A percentile compares a stretch with the other conserved stretches of the same genome.
Evolutionary conservation across 1,284 basidiomycete species (phyloP).

Genomic region (Marasmius fiardii): DNA sequence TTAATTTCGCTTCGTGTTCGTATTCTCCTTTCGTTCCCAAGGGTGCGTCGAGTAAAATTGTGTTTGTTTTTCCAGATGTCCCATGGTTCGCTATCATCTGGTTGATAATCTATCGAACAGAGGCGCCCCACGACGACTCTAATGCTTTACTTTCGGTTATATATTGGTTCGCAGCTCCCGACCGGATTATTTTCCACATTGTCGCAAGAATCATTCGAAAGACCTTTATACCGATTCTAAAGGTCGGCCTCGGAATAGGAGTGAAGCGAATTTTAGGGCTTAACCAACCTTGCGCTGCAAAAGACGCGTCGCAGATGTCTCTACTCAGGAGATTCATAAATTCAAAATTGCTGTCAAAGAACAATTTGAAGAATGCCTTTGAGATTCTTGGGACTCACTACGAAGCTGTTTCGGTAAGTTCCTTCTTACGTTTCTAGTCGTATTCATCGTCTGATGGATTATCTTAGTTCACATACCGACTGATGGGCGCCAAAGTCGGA

Average conservation of each 20-base stretch:
- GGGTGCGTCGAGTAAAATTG: no score
- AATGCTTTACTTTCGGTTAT: conserved; percentile 38
- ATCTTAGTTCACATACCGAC: conserved; percentile 33
- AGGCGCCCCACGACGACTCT: conserved; percentile 20
- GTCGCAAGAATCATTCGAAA: conserved; percentile 37
- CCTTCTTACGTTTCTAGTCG: neutral
- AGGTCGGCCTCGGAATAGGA: conserved; percentile 34
- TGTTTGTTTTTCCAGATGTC: conserved; percentile 29
- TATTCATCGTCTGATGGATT: neutral
- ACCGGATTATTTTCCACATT: conserved; percentile 36
- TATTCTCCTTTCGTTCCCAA: no score
- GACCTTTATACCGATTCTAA: conserved; percentile 33
- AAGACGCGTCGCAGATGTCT: conserved; percentile 26
- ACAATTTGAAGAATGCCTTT: conserved; percentile 31
- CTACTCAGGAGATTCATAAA: conserved; percentile 39
- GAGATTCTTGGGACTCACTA: conserved; percentile 42
- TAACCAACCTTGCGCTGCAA: conserved; percentile 27
- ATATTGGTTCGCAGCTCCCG: conserved; percentile 38
- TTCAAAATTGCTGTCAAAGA: conserved; percentile 31
- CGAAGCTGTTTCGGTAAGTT: conserved; percentile 35
- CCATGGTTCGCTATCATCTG: conserved; percentile 39
- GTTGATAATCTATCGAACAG: conserved; percentile 33
- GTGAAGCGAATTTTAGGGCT: conserved; percentile 39
- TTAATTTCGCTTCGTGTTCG: conserved; percentile 20
- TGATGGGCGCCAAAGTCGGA: conserved; percentile 45